phyloP scores from a whole-genome alignment of 1,284 basidiomycete genomes.

The Coniferiporia weirii region DNA sequence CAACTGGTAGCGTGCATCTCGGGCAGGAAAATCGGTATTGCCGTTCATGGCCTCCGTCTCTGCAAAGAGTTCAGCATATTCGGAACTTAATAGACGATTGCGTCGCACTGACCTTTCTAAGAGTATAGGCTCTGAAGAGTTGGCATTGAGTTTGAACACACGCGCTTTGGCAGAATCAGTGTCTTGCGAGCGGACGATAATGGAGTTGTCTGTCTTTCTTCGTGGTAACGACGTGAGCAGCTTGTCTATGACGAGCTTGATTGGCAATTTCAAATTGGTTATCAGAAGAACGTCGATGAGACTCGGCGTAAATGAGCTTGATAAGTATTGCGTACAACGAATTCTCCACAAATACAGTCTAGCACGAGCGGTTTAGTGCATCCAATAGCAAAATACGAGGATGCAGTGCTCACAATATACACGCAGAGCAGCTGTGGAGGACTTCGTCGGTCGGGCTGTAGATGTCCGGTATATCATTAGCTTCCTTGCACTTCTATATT shows the following conservation, averaged over 20 bases:
- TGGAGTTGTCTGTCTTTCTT: slow-evolving; percentile 68
- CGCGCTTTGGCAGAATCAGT: slow-evolving; percentile 49
- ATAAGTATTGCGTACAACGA: slow-evolving; percentile 51
- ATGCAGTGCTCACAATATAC: slow-evolving; percentile 60
- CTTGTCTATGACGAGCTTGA: slow-evolving; percentile 78
- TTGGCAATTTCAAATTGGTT: background rate
- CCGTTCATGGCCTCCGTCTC: slow-evolving; percentile 62
- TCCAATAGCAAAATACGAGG: background rate
- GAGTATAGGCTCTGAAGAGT: slow-evolving; percentile 55
- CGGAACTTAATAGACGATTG: background rate
- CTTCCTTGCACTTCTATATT: too few species aligned
- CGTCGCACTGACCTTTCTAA: slow-evolving; percentile 56
- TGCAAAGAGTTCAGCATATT: slow-evolving; percentile 25
- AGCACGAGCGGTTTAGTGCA: slow-evolving; percentile 21
- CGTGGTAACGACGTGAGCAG: slow-evolving; percentile 61
- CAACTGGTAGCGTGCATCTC: slow-evolving; percentile 66
- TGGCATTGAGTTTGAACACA: slow-evolving; percentile 76
- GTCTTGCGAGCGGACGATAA: slow-evolving; percentile 66
- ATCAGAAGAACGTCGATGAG: background rate
- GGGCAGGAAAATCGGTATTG: slow-evolving; percentile 74
- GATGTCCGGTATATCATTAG: background rate
- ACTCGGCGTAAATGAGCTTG: background rate
- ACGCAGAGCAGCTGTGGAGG: slow-evolving; percentile 67
- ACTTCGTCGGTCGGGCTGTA: slow-evolving; percentile 71
- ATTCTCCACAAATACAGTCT: slow-evolving; percentile 85